Base-by-base conservation (phyloP, 352 stramenopile genomes). In the Phytopythium sindhum region DNA sequence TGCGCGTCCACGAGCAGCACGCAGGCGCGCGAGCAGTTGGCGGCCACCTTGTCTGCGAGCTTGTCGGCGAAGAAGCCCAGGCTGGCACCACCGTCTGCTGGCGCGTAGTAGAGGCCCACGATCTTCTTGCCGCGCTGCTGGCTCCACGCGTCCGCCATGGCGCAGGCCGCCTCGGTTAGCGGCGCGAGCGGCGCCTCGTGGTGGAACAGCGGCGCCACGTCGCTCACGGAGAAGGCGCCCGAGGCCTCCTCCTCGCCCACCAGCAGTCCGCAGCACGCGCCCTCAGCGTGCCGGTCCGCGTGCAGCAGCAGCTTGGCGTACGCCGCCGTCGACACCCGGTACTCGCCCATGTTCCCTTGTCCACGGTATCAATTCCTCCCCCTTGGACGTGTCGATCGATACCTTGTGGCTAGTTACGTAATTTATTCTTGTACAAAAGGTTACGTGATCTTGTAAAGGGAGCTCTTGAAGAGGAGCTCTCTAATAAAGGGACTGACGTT, bases 271-370 rank as follows among this genome's bases (percentile, higher is more conserved):
- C 66, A 82, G 58, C 72, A 75, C 4, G 83, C 63, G 35, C 51
- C 70, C 15, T 74, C 63, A 10, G 83, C 83, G 47, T 79, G 71
- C 65, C 86, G 86, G 62, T 81, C 83, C 28, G 77, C 81, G 62
- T 93, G 85, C 56, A 93, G 78, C 68, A 81, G 66, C 70, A 93
- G 69, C 75, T 92, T 93, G 47, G 89, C 78, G 63, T 88, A 89
- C 52, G 85, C 72, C 60, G 84, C 68, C 23, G 80, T 70, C 68
- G 74, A 65, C 51, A 91, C 67, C 23, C 72, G 74, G 78, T 93
- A 92, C 51, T 60, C 44, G 47, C 66, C 70, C 83, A 91, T 87
- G 23, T 19, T 78, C 65, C 10, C 78, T 81, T 61, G 78, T n/a
- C n/a, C n/a, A n/a, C n/a, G n/a, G n/a, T n/a, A n/a, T n/a, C n/a